These are phyloP conservation scores for Trichoderma brevicompactum DNA, from an alignment of 2,329 filamentous ascomycete genomes.

Conservation along the genomic window DNA sequence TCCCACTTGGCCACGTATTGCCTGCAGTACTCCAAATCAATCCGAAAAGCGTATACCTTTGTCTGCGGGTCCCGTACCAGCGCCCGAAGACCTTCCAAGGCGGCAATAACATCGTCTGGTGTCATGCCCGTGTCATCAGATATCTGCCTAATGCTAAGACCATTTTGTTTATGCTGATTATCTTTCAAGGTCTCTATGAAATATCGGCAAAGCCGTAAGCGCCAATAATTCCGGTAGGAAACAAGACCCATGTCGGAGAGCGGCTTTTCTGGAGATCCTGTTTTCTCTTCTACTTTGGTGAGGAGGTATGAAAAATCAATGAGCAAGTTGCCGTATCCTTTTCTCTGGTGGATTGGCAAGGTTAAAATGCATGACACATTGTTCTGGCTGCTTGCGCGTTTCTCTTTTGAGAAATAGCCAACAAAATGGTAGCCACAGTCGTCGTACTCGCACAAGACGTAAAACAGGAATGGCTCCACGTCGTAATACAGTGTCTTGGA, in stretches of 20 bases:
- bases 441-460: conserved; percentile 94
- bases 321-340: conserved; percentile 93
- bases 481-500: conserved; percentile 99
- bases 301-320: conserved; percentile 99
- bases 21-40: conserved; percentile 83
- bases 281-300: conserved; percentile 89
- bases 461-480: conserved; percentile 95
- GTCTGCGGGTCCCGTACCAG: conserved; percentile 89
- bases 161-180: conserved; percentile 46
- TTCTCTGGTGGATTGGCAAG: conserved; percentile 92
- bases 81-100: conserved; percentile 85
- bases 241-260: conserved; percentile 97
- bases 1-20: conserved; percentile 91
- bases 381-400: conserved; percentile 89
- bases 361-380: conserved; percentile 98
- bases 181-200: conserved; percentile 59
- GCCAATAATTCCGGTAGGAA: conserved; percentile 97
- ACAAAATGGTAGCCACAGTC: conserved; percentile 93
- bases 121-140: conserved; percentile 95
- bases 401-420: conserved; percentile 99
- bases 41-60: conserved; percentile 83
- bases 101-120: conserved; percentile 92
- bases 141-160: conserved; percentile 67
- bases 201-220: conserved; percentile 83
- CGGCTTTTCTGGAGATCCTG: conserved; percentile 94